These are phyloP conservation scores for Zalerion maritima DNA, from an alignment of 495 filamentous ascomycete species.

Conservation along the genomic window DNA sequence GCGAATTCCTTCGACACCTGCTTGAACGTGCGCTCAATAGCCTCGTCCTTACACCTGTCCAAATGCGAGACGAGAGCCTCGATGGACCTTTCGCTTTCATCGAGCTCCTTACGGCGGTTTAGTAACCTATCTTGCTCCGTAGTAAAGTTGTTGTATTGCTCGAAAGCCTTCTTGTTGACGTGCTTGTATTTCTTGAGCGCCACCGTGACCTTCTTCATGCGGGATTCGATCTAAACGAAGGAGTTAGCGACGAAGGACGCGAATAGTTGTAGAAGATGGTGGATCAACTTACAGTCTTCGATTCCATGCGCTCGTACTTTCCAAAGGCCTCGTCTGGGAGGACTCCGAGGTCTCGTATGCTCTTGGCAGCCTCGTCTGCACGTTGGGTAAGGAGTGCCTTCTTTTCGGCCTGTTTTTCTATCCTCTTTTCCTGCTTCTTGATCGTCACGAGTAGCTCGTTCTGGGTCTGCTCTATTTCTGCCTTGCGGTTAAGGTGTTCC, in stretches of 20 bases:
- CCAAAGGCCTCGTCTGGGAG: slow-evolving; percentile 89
- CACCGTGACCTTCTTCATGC: slow-evolving; percentile 85
- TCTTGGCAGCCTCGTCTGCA: slow-evolving; percentile 63
- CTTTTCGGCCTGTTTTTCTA: slow-evolving; percentile 85
- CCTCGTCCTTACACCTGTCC: slow-evolving; percentile 89
- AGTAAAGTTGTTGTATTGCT: slow-evolving; percentile 96
- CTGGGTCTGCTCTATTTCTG: slow-evolving; percentile 49
- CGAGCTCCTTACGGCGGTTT: slow-evolving; percentile 70
- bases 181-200: slow-evolving; percentile 89
- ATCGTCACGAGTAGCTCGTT: slow-evolving; percentile 69
- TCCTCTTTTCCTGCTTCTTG: slow-evolving; percentile 73
- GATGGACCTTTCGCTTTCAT: slow-evolving; percentile 68
- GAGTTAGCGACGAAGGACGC: slow-evolving; percentile 2
- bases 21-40: slow-evolving; percentile 95
- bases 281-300: slow-evolving; percentile 45
- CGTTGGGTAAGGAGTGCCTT: slow-evolving; percentile 62
- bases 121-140: slow-evolving; percentile 73
- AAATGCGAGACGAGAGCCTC: slow-evolving; percentile 82
- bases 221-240: slow-evolving; percentile 49
- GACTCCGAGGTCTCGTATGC: slow-evolving; percentile 85
- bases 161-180: slow-evolving; percentile 98
- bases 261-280: slow-evolving; percentile 6
- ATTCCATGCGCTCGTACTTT: slow-evolving; percentile 68
- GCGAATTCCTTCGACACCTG: slow-evolving; percentile 89
- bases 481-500: slow-evolving; percentile 47